Evolutionary conservation across 192 early-diverging fungal species (phyloP), one percentile per base, ranked within the genome.

Genomic region (Physocladia obscura): DNA sequence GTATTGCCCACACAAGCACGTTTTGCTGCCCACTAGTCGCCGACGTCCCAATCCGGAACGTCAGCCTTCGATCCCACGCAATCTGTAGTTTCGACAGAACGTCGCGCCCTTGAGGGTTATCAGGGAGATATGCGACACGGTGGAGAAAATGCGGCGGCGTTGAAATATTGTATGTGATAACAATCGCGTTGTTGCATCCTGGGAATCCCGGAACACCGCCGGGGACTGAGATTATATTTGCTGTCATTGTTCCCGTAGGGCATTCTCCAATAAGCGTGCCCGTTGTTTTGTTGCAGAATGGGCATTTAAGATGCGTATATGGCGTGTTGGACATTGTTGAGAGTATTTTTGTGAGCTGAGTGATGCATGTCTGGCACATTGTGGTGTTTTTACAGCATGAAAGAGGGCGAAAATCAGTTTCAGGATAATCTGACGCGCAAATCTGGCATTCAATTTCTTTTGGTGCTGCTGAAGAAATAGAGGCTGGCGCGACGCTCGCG

Each of bases 51-150:
- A 62, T 27, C 2, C 60, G 60, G 21, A 62, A 62, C 8, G 22
- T 21, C 2, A 62, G 40, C 60, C 60, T 8, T 24, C 60, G 35
- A 62, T 62, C 60, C 37, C 35, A 62, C 6, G 60, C 60, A 15
- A 26, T 44, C 26, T 62, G n/a, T 44, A 62, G n/a, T 30, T 22
- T 29, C 35, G 17, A 21, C 60, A 62, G 17, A 4, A 62, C 38
- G 8, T 26, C 6, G 17, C 17, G 19, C 29, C 60, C 60, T 62
- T 62, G 39, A 15, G 27, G 19, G 31, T n/a, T 44, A 47, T 38
- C 38, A 1, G 60, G 60, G 8, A 62, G 31, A 36, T 47, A 62
- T 44, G 38, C 26, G 37, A 26, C 6, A 15, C 60, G 35, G 15
- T 62, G 19, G 6, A 62, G 26, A 62, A 26, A 15, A 26, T 38